A percentile compares a stretch with the other conserved stretches of the same genome.
Conservation (phyloP, 768 basidiomycete genomes). For the Chalciporus piperatus region DNA sequence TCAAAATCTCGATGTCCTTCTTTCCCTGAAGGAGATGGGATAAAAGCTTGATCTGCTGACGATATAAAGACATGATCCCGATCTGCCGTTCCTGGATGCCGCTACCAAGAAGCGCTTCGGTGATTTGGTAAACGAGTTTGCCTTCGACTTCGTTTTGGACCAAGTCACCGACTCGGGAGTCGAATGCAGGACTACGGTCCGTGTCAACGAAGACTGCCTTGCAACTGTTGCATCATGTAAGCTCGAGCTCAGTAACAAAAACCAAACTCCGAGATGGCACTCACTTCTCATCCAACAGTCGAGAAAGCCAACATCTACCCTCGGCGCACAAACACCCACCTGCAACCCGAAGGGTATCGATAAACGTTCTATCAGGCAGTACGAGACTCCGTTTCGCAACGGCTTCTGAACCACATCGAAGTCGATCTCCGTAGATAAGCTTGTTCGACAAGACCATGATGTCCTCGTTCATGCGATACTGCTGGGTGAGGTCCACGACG, state of each 20-base stretch:
- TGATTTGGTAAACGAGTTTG: slow-evolving; percentile 60
- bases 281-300: slow-evolving; percentile 62
- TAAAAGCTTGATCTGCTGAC: slow-evolving; percentile 93
- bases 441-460: slow-evolving; percentile 91
- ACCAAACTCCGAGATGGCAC: slow-evolving; percentile 9
- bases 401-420: slow-evolving; percentile 73
- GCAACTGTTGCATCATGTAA: slow-evolving; percentile 44
- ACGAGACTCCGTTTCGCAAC: slow-evolving; percentile 60
- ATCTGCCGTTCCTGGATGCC: slow-evolving; percentile 72
- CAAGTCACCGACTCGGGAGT: slow-evolving; percentile 82
- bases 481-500: slow-evolving; percentile 80
- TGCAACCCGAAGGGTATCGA: slow-evolving; percentile 43
- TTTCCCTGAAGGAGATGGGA: slow-evolving; percentile 56
- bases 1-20: slow-evolving; percentile 75
- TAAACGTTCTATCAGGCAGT: slow-evolving; percentile 46
- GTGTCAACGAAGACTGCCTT: slow-evolving; percentile 95
- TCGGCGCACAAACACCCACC: slow-evolving; percentile 30
- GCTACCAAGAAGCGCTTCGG: slow-evolving; percentile 58
- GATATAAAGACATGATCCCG: slow-evolving; percentile 87
- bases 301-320: slow-evolving; percentile 67
- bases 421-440: slow-evolving; percentile 76
- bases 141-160: slow-evolving; percentile 90
- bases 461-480: slow-evolving; percentile 96
- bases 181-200: slow-evolving; percentile 71
- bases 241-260: not conserved